Base-by-base conservation (phyloP, 805 yeast species). In the Limtongia smithiae region DNA sequence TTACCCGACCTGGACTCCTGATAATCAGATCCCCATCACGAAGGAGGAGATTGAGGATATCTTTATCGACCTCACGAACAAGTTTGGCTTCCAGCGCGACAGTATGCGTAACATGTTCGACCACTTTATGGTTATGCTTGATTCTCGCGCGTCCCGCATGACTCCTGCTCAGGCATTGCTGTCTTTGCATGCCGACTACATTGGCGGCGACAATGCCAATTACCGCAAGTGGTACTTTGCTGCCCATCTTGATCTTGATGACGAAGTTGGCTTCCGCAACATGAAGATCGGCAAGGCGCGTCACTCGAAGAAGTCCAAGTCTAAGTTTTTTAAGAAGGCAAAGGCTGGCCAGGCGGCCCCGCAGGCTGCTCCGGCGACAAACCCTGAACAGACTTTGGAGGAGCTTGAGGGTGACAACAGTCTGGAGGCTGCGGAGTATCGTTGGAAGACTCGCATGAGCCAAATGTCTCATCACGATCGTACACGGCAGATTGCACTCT, bases 1-100 rank as follows among this genome's bases (percentile, higher is more conserved):
- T 30, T 93, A 91, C 68, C 98, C 99, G 37, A 97, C 98, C 44
- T 93, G 98, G 98, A 86, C 96, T 22, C 95, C 95, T 40, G 97
- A 93, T 69, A 90, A 73, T 50, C 76, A 82, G 65, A 85, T 83
- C 20, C 96, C 96, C 7, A 76, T 93, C 39, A 75, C 85, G 42
- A 76, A 79, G 56, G 76, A 71, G 33, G 83, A 80, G 56, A 83
- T 90, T n/a, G 68, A 69, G 50, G 71, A 66, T 3, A 77, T 85
- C 7, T 85, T 90, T 62, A 65, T 68, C 21, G 77, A 77, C 24
- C 64, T 90, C 41, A 72, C 78, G n/a, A 61, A 64, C 37, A 72
- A 77, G 48, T 87, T 90, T 70, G 96, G 96, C 0, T 90, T 90
- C 69, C 97, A 90, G 69, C 69, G 74, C 25, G 89, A 85, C 57